These are phyloP conservation scores for Nosema muscidifuracis DNA, from an alignment of 371 early-diverging fungal species.

Conservation along the genomic window DNA sequence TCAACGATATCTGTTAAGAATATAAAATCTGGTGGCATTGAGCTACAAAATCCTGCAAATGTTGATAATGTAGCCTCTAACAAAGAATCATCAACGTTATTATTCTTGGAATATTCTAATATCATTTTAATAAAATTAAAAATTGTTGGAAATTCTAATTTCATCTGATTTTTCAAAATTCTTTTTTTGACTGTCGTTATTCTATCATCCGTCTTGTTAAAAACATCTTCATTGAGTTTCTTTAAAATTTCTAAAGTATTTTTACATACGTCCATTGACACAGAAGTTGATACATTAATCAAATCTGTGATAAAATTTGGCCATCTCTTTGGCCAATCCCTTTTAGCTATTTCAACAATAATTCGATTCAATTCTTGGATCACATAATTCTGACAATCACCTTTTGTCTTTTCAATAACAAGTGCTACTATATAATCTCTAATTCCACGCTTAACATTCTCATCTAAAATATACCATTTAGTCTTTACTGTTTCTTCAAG, in stretches of 20 bases:
- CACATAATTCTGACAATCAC: slow-evolving; percentile 28
- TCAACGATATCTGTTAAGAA: slow-evolving; percentile 85
- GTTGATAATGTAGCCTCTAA: slow-evolving; percentile 82
- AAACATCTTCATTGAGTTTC: slow-evolving; percentile 81
- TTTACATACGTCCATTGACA: slow-evolving; percentile 80
- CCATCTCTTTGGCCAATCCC: slow-evolving; percentile 99
- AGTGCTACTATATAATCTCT: slow-evolving; percentile 55
- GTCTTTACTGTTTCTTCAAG: slow-evolving; percentile 89
- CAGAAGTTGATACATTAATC: slow-evolving; percentile 74
- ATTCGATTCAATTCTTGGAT: slow-evolving; percentile 60
- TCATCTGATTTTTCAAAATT: slow-evolving; percentile 81
- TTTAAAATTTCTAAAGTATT: slow-evolving; percentile 97
- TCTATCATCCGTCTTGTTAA: slow-evolving; percentile 87
- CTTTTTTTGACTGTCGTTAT: slow-evolving; percentile 85
- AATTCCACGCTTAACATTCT: slow-evolving; percentile 75
- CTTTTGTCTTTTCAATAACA: slow-evolving; percentile 49
- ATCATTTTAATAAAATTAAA: slow-evolving; percentile 87
- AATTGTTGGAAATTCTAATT: slow-evolving; percentile 83
- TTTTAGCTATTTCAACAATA: slow-evolving; percentile 78
- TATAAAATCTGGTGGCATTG: slow-evolving; percentile 88
- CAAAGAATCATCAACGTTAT: slow-evolving; percentile 64
- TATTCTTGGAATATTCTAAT: slow-evolving; percentile 67
- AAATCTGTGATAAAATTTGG: slow-evolving; percentile 95
- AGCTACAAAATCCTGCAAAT: slow-evolving; percentile 80
- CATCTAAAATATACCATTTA: slow-evolving; percentile 84